phyloP scores from a whole-genome alignment of 768 basidiomycete species.

The Auricularia cornea region DNA sequence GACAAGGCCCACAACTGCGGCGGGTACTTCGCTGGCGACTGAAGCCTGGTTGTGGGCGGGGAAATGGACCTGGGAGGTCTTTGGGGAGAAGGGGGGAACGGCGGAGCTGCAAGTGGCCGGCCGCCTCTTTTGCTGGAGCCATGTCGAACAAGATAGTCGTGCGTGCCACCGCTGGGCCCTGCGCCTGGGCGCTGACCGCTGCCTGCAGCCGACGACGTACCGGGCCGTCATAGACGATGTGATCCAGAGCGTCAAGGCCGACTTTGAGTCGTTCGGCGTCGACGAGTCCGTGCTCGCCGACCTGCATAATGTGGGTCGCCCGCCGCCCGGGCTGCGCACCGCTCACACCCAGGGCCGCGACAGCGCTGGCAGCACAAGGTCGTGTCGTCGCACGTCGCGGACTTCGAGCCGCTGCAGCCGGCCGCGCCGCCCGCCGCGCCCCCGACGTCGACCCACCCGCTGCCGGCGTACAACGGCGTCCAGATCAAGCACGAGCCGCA shows the following conservation, averaged over 20 bases:
- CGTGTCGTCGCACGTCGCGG: constrained; percentile 88
- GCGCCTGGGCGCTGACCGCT: constrained; percentile 44
- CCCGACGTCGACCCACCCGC: constrained; percentile 56
- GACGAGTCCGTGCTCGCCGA: constrained; percentile 83
- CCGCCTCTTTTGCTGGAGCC: constrained; percentile 8
- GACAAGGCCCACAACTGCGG: too few relatives aligned
- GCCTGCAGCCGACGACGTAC: constrained; percentile 80
- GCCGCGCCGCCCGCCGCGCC: constrained; percentile 42
- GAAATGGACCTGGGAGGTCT: too few relatives aligned
- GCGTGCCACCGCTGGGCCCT: constrained; percentile 55
- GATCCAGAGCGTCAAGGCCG: constrained; percentile 73
- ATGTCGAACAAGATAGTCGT: constrained; percentile 99
- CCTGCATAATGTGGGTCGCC: constrained; percentile 70
- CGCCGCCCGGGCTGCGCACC: not conserved
- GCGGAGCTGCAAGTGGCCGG: not conserved
- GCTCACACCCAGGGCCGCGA: not conserved
- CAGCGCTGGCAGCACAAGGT: constrained; percentile 98
- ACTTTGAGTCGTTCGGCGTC: constrained; percentile 96
- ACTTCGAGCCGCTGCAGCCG: constrained; percentile 57
- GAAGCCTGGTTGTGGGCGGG: too few relatives aligned
- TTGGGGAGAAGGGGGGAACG: not conserved
- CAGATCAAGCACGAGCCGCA: not conserved
- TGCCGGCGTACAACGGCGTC: constrained; percentile 16
- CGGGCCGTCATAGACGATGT: constrained; percentile 96
- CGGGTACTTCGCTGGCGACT: too few relatives aligned